Percentiles rank a stretch among this genome's conserved stretches.
These are phyloP conservation scores for Xylaria sp. DNA, from an alignment of 2,329 filamentous ascomycete species.

Conservation along the genomic window DNA sequence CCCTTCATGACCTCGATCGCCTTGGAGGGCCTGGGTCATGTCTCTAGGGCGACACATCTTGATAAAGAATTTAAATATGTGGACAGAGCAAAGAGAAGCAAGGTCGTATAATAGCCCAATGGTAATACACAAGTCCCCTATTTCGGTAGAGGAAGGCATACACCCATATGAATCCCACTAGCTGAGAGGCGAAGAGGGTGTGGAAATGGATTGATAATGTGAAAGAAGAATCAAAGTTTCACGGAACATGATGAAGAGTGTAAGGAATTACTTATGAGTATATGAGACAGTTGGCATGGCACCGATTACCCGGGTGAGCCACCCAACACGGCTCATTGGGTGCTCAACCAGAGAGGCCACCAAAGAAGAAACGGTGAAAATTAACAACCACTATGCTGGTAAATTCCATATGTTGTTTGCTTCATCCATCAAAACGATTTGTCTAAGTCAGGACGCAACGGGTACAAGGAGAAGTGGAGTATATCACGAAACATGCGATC, in stretches of 20 bases:
- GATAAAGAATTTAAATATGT: not conserved
- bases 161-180: not conserved
- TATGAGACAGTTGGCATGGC: not conserved
- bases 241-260: not conserved
- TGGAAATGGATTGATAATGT: not conserved
- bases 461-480: not conserved
- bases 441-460: not conserved
- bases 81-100: not conserved
- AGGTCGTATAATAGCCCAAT: not conserved
- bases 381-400: not conserved
- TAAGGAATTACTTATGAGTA: not conserved
- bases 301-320: not conserved
- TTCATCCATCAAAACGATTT: not conserved
- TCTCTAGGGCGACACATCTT: not conserved
- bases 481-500: not conserved
- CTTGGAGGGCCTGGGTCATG: not conserved
- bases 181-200: not conserved
- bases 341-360: not conserved
- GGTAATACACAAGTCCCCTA: not conserved
- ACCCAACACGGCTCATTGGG: not conserved
- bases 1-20: not conserved
- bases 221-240: not conserved
- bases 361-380: not conserved
- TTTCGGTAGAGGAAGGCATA: not conserved
- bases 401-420: not conserved